Evolutionary conservation across 306 rosid species (phyloP).

Genomic region (Echinosophora koreensis): DNA sequence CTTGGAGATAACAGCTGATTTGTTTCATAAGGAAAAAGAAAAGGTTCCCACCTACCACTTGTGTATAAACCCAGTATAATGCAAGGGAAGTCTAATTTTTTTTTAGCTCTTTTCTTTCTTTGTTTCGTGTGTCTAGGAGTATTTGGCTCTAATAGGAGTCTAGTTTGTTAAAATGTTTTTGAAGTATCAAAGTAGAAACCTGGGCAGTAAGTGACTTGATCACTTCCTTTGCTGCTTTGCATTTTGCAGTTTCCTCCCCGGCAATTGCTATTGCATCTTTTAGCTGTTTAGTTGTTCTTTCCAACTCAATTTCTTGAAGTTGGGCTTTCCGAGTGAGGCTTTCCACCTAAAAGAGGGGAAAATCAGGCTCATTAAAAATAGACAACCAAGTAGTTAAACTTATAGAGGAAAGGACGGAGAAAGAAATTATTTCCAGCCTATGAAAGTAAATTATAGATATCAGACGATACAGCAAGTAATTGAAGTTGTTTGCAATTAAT

Average conservation of each 20-base stretch:
- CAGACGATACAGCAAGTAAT: constrained; percentile 30
- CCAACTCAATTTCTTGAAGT: constrained; percentile 91
- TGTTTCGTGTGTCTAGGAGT: constrained; percentile 5
- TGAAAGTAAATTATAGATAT: constrained; percentile 26
- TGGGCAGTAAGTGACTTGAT: constrained; percentile 96
- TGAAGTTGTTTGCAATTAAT: constrained; percentile 16
- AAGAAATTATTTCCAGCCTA: constrained; percentile 16
- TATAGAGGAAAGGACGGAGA: constrained; percentile 14
- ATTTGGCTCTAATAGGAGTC: constrained; percentile 30
- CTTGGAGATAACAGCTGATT: constrained; percentile 8
- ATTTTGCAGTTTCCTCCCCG: constrained; percentile 87
- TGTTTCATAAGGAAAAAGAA: constrained; percentile 20
- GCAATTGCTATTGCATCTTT: constrained; percentile 94
- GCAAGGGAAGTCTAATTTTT: background rate
- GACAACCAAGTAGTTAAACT: constrained; percentile 39
- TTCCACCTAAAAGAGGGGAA: constrained; percentile 71
- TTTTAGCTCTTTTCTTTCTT: constrained; percentile 26
- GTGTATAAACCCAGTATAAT: background rate
- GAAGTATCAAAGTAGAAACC: constrained; percentile 55
- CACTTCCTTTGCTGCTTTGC: constrained; percentile 98
- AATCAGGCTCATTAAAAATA: constrained; percentile 44
- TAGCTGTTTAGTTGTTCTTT: constrained; percentile 89
- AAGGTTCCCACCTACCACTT: constrained; percentile 13
- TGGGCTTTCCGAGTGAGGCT: constrained; percentile 85
- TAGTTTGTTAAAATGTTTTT: constrained; percentile 32